phyloP scores from a whole-genome alignment of 768 basidiomycete species.

The Mycena epipterygia region DNA sequence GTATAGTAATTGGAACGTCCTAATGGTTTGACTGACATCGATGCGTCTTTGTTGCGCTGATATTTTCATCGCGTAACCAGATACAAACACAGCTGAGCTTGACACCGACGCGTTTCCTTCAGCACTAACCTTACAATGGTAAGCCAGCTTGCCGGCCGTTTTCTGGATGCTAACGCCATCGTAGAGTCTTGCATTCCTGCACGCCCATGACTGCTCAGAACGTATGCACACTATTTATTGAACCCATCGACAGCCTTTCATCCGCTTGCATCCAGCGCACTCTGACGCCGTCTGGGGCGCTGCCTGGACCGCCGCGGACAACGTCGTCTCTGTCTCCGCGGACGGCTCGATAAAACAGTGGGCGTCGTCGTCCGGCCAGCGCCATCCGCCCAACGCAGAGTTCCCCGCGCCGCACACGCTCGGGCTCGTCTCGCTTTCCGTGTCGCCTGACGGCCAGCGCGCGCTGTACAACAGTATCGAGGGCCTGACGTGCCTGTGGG shows the following conservation, averaged over 20 bases:
- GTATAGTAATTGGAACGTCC: no score
- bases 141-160: neutral
- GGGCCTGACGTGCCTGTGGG: slow-evolving; percentile 84
- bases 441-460: slow-evolving; percentile 71
- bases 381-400: slow-evolving; percentile 60
- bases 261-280: slow-evolving; percentile 70
- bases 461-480: slow-evolving; percentile 89
- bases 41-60: no score
- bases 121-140: slow-evolving; percentile 10
- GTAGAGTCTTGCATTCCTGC: slow-evolving; percentile 81
- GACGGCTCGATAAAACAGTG: slow-evolving; percentile 85
- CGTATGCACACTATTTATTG: slow-evolving; percentile 58
- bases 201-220: slow-evolving; percentile 83
- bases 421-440: slow-evolving; percentile 86
- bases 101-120: slow-evolving; percentile 6
- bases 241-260: slow-evolving; percentile 37
- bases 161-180: neutral
- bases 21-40: no score
- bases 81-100: neutral
- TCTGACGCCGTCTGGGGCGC: slow-evolving; percentile 85
- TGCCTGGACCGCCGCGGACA: slow-evolving; percentile 77
- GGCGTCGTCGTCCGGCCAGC: slow-evolving; percentile 76
- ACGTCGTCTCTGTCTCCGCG: slow-evolving; percentile 78
- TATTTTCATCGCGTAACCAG: no score
- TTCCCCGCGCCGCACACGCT: slow-evolving; percentile 84